A percentile compares a stretch with the other conserved stretches of the same genome.
These are phyloP conservation scores for Lagenidium giganteum DNA, from an alignment of 352 stramenopile species.

Conservation along the genomic window DNA sequence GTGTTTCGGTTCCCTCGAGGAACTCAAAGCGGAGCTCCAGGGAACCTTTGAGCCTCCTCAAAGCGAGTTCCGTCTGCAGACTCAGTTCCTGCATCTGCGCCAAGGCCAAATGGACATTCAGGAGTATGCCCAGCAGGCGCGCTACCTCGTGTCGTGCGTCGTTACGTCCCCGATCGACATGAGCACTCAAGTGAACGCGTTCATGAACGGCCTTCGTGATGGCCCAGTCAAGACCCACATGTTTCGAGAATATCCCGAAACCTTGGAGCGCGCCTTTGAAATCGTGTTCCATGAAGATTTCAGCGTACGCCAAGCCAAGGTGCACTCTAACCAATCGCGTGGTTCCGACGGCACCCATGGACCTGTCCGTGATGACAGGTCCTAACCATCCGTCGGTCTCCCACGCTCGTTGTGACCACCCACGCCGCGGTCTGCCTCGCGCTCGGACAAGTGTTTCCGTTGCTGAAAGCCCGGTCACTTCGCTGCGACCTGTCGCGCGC, in stretches of 20 bases:
- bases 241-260: conserved; percentile 6
- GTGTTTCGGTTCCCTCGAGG: conserved; percentile 5
- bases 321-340: too few relatives aligned
- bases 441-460: too few relatives aligned
- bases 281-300: conserved; percentile 7
- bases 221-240: conserved; percentile 9
- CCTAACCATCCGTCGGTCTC: too few relatives aligned
- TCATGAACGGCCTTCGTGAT: conserved; percentile 9
- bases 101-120: conserved; percentile 11
- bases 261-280: conserved; percentile 5
- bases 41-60: conserved; percentile 7
- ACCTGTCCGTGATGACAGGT: too few relatives aligned
- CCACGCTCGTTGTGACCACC: too few relatives aligned
- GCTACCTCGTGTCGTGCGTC: conserved; percentile 10
- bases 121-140: conserved; percentile 9
- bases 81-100: conserved; percentile 8
- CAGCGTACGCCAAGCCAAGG: conserved; percentile 3
- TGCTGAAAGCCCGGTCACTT: too few relatives aligned
- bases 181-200: conserved; percentile 4
- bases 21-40: conserved; percentile 6
- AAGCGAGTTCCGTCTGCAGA: conserved; percentile 4
- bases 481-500: too few relatives aligned
- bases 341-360: too few relatives aligned
- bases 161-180: conserved; percentile 1
- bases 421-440: too few relatives aligned